Evolutionary conservation across 805 yeast species (phyloP), one percentile per base, ranked within the genome.

Genomic region (Candida argentea): DNA sequence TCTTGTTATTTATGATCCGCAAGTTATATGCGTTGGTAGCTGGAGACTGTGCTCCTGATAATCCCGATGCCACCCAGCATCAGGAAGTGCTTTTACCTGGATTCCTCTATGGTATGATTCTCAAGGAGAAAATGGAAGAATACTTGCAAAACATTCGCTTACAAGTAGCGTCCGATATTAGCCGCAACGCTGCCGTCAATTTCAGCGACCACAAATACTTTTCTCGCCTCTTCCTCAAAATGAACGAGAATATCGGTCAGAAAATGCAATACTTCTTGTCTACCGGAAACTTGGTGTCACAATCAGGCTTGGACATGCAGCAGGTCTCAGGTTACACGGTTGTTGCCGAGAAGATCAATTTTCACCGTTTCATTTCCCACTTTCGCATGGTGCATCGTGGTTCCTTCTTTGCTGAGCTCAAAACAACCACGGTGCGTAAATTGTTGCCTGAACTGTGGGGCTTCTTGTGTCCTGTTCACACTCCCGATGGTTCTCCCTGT

Each of bases 381-480:
- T 91, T 91, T 71, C 69, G 98, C 61, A 91, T 91, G 98, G 97
- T 91, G 29, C 98, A 91, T 60, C 81, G 98, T 74, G 98, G 98
- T 58, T 85, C 97, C 40, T 91, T 91, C 76, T 91, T 91, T 55
- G 96, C 98, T 25, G 95, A 89, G 56, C 70, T 91, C 61, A 91
- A 91, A 54, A 91, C 98, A 23, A 91, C 98, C 14, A 81, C 97
- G 1, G 98, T 91, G 27, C 76, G 98, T 65, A 91, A 91, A 55
- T 65, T 91, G 45, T 69, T 91, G 33, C 98, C 98, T 1, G 98
- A 91, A 56, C 83, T 95, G 1, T 91, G 98, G 98, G 98, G 98
- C 3, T 91, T 91, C 71, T 61, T 91, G 44, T 91, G 98, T 61
- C 98, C 98, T 8, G 98, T 91, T 14, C 98, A 91, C 57, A 91